Conservation (phyloP, 768 basidiomycete genomes). For the Lyophyllum atratum region DNA sequence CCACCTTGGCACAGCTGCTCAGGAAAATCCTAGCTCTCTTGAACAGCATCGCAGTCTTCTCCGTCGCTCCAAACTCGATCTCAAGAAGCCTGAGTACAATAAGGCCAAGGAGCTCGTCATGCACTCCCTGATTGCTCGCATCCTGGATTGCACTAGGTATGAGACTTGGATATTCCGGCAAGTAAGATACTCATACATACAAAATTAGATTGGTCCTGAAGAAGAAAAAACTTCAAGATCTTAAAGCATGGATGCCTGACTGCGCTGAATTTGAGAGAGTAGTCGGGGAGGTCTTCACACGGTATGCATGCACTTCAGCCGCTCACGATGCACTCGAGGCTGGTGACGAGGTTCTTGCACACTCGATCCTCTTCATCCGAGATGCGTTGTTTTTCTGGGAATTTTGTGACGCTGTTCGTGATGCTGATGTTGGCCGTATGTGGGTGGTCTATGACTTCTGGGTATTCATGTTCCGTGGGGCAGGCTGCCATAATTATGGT, state of each 20-base stretch:
- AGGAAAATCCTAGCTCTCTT: constrained; percentile 11
- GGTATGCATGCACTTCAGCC: constrained; percentile 5
- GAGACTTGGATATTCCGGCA: not conserved
- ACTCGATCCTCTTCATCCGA: constrained; percentile 27
- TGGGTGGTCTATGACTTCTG: constrained; percentile 26
- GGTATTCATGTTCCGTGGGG: constrained; percentile 29
- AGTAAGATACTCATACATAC: no score
- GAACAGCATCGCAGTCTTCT: constrained; percentile 14
- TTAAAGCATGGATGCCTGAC: constrained; percentile 5
- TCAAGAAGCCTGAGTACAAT: constrained; percentile 17
- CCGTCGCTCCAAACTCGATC: constrained; percentile 7
- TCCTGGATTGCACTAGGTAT: not conserved
- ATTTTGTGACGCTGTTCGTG: constrained; percentile 30
- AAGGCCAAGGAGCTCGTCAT: not conserved
- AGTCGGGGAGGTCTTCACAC: not conserved
- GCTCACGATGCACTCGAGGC: constrained; percentile 10
- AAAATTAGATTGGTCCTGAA: not conserved
- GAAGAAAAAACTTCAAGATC: not conserved
- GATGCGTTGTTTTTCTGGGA: constrained; percentile 28
- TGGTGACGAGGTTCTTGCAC: constrained; percentile 17
- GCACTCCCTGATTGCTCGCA: not conserved
- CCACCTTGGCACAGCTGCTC: constrained; percentile 3
- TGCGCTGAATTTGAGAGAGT: not conserved
- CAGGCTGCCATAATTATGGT: constrained; percentile 33
- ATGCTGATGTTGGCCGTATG: constrained; percentile 31